These are phyloP conservation scores for Mycosphaerella sp. DNA, from an alignment of 2,329 filamentous ascomycete species.

Conservation along the genomic window DNA sequence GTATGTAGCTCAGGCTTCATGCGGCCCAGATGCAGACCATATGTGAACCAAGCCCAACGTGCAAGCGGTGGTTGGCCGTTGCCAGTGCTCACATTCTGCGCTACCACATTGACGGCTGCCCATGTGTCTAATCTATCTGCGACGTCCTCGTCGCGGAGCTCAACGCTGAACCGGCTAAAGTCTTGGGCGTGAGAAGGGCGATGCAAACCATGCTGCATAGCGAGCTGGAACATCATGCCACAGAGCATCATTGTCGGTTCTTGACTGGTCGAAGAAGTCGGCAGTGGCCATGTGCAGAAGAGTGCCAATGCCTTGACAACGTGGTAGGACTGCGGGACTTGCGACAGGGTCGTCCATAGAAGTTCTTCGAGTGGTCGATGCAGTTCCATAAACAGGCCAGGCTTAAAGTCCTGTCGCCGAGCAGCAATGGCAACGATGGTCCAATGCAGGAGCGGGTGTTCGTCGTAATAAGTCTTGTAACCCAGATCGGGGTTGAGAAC, in stretches of 20 bases:
- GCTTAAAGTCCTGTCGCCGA: constrained; percentile 60
- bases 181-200: constrained; percentile 76
- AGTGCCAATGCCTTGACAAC: constrained; percentile 76
- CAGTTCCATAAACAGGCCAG: constrained; percentile 59
- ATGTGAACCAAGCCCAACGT: constrained; percentile 52
- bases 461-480: constrained; percentile 59
- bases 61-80: constrained; percentile 66
- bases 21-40: constrained; percentile 69
- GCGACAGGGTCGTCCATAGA: constrained; percentile 69
- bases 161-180: constrained; percentile 61
- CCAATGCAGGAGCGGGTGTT: constrained; percentile 82
- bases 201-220: constrained; percentile 76
- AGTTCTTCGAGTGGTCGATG: constrained; percentile 61
- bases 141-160: constrained; percentile 72
- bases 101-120: constrained; percentile 80
- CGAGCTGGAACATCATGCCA: constrained; percentile 81
- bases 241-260: constrained; percentile 77
- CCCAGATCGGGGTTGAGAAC: constrained; percentile 58
- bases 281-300: constrained; percentile 74
- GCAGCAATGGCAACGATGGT: constrained; percentile 69
- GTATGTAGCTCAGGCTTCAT: constrained; percentile 57
- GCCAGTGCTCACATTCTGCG: constrained; percentile 72
- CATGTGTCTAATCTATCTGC: constrained; percentile 73
- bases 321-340: constrained; percentile 71
- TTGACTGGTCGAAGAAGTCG: constrained; percentile 71